Percentiles rank a stretch among this genome's conserved stretches.
phyloP scores from a whole-genome alignment of 164 flowering plant genomes.

The Taxillus chinensis region DNA sequence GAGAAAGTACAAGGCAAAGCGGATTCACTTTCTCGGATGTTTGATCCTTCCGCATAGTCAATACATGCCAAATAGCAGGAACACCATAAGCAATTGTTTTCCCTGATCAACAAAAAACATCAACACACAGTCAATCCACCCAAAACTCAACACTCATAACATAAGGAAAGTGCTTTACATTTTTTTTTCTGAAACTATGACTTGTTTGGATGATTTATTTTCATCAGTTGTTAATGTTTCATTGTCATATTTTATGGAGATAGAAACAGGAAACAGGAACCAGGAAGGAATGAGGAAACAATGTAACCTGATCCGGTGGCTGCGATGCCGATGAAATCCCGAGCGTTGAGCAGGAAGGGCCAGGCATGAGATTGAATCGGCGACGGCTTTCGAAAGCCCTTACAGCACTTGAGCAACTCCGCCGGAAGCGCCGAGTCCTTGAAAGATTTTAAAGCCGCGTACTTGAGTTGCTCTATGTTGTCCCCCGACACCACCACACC shows the following conservation, averaged over 20 bases:
- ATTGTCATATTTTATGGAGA: no score
- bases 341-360: constrained; percentile 56
- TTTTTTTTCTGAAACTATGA: no score
- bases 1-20: constrained; percentile 77
- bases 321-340: constrained; percentile 4
- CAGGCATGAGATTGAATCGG: constrained; percentile 30
- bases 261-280: no score
- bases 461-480: constrained; percentile 31
- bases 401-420: constrained; percentile 2
- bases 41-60: constrained; percentile 38
- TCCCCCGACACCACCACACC: constrained; percentile 49
- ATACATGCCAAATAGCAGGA: constrained; percentile 82
- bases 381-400: constrained; percentile 1
- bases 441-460: constrained; percentile 27
- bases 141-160: no score
- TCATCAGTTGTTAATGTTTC: no score
- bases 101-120: constrained; percentile 34
- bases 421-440: neutral
- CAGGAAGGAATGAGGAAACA: no score
- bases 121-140: neutral
- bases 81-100: constrained; percentile 94
- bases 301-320: neutral
- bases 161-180: no score
- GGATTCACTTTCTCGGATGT: constrained; percentile 39
- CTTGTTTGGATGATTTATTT: no score